phyloP scores from a whole-genome alignment of 1,139 yeast species.

The Geotrichum carabidarum region DNA sequence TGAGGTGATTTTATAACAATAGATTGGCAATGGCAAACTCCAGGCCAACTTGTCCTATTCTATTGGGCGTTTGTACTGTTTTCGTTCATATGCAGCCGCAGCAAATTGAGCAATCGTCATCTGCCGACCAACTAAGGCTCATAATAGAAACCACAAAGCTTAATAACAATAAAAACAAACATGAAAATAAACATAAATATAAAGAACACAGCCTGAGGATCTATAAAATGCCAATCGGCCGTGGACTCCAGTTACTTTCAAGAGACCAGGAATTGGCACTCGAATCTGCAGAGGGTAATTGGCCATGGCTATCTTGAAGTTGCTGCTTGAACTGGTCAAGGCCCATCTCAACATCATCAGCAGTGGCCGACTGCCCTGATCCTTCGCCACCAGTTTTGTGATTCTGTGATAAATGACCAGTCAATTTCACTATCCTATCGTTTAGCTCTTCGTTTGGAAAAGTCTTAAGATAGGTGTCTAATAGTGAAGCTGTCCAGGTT shows the following conservation, averaged over 20 bases:
- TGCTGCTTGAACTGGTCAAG: constrained; percentile 1
- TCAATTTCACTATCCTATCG: neutral
- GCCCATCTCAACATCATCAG: neutral
- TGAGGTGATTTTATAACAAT: neutral
- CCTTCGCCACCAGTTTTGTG: neutral
- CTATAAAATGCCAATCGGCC: constrained; percentile 28
- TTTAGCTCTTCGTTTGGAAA: neutral
- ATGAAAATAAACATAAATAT: too few relatives aligned
- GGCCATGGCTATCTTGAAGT: neutral
- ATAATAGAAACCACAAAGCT: too few relatives aligned
- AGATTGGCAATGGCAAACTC: too few relatives aligned
- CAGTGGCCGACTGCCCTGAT: neutral
- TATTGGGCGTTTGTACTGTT: neutral
- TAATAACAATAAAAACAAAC: too few relatives aligned
- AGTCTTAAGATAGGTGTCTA: neutral
- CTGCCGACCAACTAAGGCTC: too few relatives aligned
- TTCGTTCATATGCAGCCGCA: too few relatives aligned
- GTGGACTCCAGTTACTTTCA: constrained; percentile 26
- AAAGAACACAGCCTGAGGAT: neutral
- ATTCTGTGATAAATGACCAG: neutral
- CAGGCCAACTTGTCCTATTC: neutral
- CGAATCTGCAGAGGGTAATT: neutral
- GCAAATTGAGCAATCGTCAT: too few relatives aligned
- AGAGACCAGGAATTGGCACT: constrained; percentile 17
- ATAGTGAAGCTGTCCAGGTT: constrained; percentile 3